A percentile compares a stretch with the other conserved stretches of the same genome.
Evolutionary conservation across 352 stramenopile genomes (phyloP).

Genomic region (Globisporangium perplexum): DNA sequence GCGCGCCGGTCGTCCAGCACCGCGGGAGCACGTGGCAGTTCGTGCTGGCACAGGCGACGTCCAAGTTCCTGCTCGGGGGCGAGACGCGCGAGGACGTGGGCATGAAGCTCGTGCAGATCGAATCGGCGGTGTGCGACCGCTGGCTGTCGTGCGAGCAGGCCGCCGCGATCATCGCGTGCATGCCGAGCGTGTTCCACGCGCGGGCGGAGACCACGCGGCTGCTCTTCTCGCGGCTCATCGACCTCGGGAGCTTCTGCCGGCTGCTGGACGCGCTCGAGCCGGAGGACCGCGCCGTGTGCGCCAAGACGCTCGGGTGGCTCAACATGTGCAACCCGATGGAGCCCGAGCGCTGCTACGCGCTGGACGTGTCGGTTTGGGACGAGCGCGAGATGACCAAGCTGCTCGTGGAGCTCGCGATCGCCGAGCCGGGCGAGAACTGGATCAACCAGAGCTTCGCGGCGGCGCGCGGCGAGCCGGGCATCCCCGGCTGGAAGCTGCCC

Average conservation of each 20-base stretch:
- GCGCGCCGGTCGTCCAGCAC: conserved; percentile 34
- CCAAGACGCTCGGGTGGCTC: conserved; percentile 58
- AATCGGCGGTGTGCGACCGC: conserved; percentile 67
- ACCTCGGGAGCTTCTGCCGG: conserved; percentile 57
- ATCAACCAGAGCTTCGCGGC: conserved; percentile 70
- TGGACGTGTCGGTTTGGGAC: conserved; percentile 66
- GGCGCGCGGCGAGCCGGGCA: conserved; percentile 38
- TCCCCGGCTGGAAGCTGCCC: conserved; percentile 78
- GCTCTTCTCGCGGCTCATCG: conserved; percentile 70
- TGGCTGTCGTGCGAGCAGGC: conserved; percentile 72
- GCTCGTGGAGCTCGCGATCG: conserved; percentile 71
- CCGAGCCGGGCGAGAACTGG: conserved; percentile 80
- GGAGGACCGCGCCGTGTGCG: conserved; percentile 43
- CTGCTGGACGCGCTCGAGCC: conserved; percentile 47
- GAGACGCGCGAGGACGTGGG: conserved; percentile 61
- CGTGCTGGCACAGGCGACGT: conserved; percentile 24
- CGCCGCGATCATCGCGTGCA: conserved; percentile 65
- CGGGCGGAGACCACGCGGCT: conserved; percentile 62
- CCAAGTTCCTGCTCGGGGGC: conserved; percentile 36
- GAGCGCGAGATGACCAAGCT: conserved; percentile 79
- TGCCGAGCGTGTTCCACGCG: conserved; percentile 54
- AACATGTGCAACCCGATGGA: conserved; percentile 77
- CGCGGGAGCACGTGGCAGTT: conserved; percentile 23
- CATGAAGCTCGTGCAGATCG: conserved; percentile 78
- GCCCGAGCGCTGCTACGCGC: conserved; percentile 58